Percentiles rank a stretch among this genome's conserved stretches.
Evolutionary conservation across 2,329 filamentous ascomycete genomes (phyloP).

Genomic region (Falciphora oryzae): DNA sequence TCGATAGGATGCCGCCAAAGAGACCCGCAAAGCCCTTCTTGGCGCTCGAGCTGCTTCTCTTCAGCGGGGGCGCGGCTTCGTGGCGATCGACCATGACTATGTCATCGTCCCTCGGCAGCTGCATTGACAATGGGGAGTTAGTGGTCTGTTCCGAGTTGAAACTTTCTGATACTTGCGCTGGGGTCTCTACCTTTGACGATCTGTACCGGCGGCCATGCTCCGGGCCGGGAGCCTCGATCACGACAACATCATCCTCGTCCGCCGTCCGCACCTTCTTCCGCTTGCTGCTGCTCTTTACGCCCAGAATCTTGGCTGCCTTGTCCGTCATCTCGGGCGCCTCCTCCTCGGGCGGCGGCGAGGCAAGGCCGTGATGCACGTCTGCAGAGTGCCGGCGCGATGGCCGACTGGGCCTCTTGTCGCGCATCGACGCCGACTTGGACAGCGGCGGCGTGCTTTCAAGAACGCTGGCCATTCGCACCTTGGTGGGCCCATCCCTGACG

Average conservation of each 20-base stretch:
- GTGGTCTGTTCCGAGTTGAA: background rate
- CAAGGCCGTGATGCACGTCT: slow-evolving; percentile 58
- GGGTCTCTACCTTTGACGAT: slow-evolving; percentile 33
- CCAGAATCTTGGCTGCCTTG: slow-evolving; percentile 75
- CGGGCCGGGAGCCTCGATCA: slow-evolving; percentile 38
- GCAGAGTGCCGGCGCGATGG: slow-evolving; percentile 63
- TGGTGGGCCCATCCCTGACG: slow-evolving; percentile 28
- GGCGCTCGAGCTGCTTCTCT: slow-evolving; percentile 55
- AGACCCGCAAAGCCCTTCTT: slow-evolving; percentile 57
- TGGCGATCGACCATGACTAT: slow-evolving; percentile 50
- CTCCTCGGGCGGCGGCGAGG: slow-evolving; percentile 69
- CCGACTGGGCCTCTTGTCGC: slow-evolving; percentile 54
- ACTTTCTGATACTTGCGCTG: background rate
- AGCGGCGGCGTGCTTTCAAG: slow-evolving; percentile 64
- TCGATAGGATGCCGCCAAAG: slow-evolving; percentile 50
- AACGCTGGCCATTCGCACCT: slow-evolving; percentile 56
- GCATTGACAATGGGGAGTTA: background rate
- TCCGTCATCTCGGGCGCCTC: slow-evolving; percentile 57
- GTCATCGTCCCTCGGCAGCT: slow-evolving; percentile 45
- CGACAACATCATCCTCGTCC: slow-evolving; percentile 42
- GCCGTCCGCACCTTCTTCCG: slow-evolving; percentile 37
- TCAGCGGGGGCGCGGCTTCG: slow-evolving; percentile 43
- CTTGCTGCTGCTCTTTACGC: slow-evolving; percentile 42
- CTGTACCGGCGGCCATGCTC: slow-evolving; percentile 35
- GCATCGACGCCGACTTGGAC: slow-evolving; percentile 63